Evolutionary conservation across 345 rosid genomes (phyloP), one percentile per base, ranked within the genome.

Genomic region (Brassica juncea): DNA sequence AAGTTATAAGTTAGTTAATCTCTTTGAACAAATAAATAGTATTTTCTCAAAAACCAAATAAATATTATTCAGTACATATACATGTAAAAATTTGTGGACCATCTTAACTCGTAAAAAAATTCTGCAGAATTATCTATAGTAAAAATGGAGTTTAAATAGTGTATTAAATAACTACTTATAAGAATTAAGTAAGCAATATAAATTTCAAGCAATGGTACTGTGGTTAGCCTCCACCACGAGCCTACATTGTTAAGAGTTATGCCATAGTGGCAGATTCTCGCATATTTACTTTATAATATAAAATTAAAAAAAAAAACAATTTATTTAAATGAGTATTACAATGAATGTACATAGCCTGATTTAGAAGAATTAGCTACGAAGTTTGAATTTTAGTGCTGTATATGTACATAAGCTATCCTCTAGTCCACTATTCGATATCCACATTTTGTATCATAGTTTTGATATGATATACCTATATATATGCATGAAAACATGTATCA

Each of bases 171-270:
- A 73, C 7, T 9, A 73, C 5, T 73, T 67, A 47, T 44, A 30
- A 5, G 35, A 66, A 59, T 60, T 62, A 70, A 55, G 47, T 70
- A 65, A 66, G 32, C 30, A 25, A 31, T 70, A 70, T 39, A 64
- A 75, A 75, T 65, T 80, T 62, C 57, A 75, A 80, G 69, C 67
- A 62, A 63, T 14, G 75, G 66, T 73, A 62, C 70, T 74, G 72
- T 74, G 76, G 62, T 65, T 75, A 70, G 68, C n/a, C 76, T 80
- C 83, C 76, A 80, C 83, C 80, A 80, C 72, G 76, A 70, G 79
- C 44, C 49, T 55, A 32, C 39, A 65, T 35, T 74, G 79, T 80
- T 63, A 52, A 32, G 71, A 35, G 65, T 80, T 80, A 52, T 62
- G 66, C 83, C 83, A 42, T 44, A 23, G 58, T 74, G 59, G 47